These are phyloP conservation scores for Candida loeiensis DNA, from an alignment of 805 yeast species.

Conservation along the genomic window DNA sequence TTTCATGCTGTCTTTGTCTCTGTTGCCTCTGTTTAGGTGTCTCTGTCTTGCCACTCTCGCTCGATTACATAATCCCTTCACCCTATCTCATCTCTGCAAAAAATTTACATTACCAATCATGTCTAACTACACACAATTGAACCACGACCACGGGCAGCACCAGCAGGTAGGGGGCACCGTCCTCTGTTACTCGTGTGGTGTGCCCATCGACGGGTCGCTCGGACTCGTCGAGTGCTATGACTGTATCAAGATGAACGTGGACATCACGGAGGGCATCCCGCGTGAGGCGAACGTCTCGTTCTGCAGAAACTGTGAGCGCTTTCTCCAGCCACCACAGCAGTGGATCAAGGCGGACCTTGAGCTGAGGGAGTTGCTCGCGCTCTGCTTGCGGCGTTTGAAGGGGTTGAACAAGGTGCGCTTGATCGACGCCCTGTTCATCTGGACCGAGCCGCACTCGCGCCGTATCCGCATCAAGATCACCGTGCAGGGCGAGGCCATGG, in stretches of 20 bases:
- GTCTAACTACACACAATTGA: conserved; percentile 48
- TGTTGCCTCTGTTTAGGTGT: no score
- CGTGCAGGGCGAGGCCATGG: conserved; percentile 95
- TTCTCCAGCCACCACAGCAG: conserved; percentile 88
- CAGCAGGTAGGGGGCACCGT: conserved; percentile 51
- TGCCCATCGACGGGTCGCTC: conserved; percentile 92
- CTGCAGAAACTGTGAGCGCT: conserved; percentile 96
- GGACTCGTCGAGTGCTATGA: conserved; percentile 96
- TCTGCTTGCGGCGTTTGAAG: conserved; percentile 81
- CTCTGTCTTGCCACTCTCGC: background rate
- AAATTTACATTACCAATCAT: conserved; percentile 18
- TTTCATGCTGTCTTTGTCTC: no score
- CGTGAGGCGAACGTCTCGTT: conserved; percentile 91
- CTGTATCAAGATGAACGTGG: conserved; percentile 90
- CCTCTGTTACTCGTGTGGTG: conserved; percentile 97
- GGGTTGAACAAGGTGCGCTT: conserved; percentile 84
- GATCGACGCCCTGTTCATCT: conserved; percentile 89
- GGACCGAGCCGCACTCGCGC: conserved; percentile 99
- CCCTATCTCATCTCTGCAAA: conserved; percentile 8
- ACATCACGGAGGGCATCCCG: conserved; percentile 87
- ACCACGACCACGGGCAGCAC: conserved; percentile 28
- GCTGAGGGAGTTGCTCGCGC: conserved; percentile 86
- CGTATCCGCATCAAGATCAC: conserved; percentile 88
- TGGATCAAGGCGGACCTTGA: conserved; percentile 92
- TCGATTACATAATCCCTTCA: background rate